Evolutionary conservation across 306 rosid species (phyloP), one percentile per base, ranked within the genome.

Genomic region (Quercus alba): DNA sequence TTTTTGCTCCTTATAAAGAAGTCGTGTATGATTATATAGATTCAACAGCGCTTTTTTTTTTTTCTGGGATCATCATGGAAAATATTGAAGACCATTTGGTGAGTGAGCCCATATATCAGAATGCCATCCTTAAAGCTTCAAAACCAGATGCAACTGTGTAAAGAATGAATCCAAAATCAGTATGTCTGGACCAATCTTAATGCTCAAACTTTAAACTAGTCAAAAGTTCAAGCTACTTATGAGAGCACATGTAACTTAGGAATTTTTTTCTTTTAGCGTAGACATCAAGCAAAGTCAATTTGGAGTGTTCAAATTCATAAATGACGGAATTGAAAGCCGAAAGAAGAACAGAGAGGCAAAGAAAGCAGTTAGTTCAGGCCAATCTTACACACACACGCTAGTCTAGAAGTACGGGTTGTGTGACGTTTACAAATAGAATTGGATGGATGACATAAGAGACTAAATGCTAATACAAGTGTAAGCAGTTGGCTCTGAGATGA

Each of bases 21-120:
- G 56, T 64, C 71, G 62, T 64, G 51, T 75, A 72, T 71, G 68
- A 76, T 73, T 80, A 59, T 61, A 54, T 46, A 64, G 70, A 77
- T 80, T 78, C 46, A 8, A 41, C 46, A 41, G 46, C 11, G n/a
- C n/a, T n/a, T n/a, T n/a, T 2, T 41, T 41, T 41, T 41, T 8
- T 41, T 41, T 0, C 46, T 2, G 12, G 46, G 46, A 62, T 69
- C n/a, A 18, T 35, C 57, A 70, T 66, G 46, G 8, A 18, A 66
- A 15, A 31, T n/a, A 6, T 15, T 25, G 19, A 3, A 6, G 4
- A 20, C 38, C 71, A 66, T 33, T 33, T 33, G 72, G 49, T 8
- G 51, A 18, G 25, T 31, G 17, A 49, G 15, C 3, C 35, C 72
- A 33, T 67, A 3, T 33, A 17, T 19, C 72, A 35, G 49, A 18